These are phyloP conservation scores for Boletus mariae DNA, from an alignment of 1,284 basidiomycete genomes.

Conservation along the genomic window DNA sequence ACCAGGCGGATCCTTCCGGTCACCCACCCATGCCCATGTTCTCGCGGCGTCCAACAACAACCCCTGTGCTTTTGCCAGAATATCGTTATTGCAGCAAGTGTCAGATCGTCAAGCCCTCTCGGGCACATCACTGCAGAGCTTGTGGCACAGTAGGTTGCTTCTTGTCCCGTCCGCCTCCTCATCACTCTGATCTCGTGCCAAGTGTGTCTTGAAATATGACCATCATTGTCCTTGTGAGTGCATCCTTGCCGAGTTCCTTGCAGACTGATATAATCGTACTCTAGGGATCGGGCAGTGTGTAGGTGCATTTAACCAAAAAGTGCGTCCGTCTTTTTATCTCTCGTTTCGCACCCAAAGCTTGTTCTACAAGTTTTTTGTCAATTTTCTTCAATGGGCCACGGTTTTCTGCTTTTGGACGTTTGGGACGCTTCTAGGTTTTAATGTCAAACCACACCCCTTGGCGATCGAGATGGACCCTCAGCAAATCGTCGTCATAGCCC, in stretches of 20 bases:
- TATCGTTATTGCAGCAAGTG: constrained; percentile 50
- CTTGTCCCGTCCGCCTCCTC: background rate
- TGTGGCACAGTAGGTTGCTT: constrained; percentile 48
- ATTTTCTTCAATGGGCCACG: constrained; percentile 54
- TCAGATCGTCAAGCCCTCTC: constrained; percentile 50
- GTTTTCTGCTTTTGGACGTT: constrained; percentile 52
- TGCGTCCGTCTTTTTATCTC: constrained; percentile 13
- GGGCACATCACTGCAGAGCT: constrained; percentile 60
- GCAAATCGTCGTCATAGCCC: constrained; percentile 27
- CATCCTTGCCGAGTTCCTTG: background rate
- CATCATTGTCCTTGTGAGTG: constrained; percentile 56
- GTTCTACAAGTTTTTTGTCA: constrained; percentile 47
- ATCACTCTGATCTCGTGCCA: constrained; percentile 10
- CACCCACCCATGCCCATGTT: constrained; percentile 10
- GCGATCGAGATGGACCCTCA: constrained; percentile 24
- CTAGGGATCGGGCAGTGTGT: constrained; percentile 68
- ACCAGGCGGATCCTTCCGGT: background rate
- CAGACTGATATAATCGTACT: constrained; percentile 15
- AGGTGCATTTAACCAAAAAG: constrained; percentile 63
- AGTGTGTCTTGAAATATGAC: constrained; percentile 60
- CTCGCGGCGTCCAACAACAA: constrained; percentile 33
- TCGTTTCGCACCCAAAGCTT: constrained; percentile 1
- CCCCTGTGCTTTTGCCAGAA: constrained; percentile 44
- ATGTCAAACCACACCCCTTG: constrained; percentile 27
- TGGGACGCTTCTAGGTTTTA: constrained; percentile 43